These are phyloP conservation scores for Thermoascus crustaceus DNA, from an alignment of 2,329 filamentous ascomycete species.

Conservation along the genomic window DNA sequence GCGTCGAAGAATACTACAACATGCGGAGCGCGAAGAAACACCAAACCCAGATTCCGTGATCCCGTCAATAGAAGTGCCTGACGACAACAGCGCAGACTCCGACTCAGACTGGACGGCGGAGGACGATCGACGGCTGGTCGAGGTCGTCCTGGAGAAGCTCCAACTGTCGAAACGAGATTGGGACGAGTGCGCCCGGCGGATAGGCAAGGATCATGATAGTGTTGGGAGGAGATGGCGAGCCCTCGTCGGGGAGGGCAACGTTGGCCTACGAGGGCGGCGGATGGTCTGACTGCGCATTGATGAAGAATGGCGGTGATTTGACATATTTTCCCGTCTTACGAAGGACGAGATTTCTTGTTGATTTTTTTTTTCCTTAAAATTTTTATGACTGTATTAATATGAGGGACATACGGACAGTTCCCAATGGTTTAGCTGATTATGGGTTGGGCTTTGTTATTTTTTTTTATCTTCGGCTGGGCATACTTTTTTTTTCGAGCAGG, in stretches of 20 bases:
- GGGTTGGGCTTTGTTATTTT: too few species aligned
- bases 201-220: constrained; percentile 35
- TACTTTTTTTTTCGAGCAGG: too few species aligned
- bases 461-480: too few species aligned
- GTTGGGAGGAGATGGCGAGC: constrained; percentile 36
- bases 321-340: not conserved
- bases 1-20: constrained; percentile 6
- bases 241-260: constrained; percentile 36
- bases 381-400: constrained; percentile 2
- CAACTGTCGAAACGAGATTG: constrained; percentile 36
- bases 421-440: too few species aligned
- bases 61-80: constrained; percentile 28
- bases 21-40: constrained; percentile 9
- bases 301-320: constrained; percentile 17
- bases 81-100: constrained; percentile 9
- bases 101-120: constrained; percentile 28
- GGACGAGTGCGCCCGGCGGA: constrained; percentile 37
- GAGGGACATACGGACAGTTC: too few species aligned
- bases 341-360: too few species aligned
- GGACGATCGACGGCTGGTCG: constrained; percentile 36
- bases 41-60: constrained; percentile 22
- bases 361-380: constrained; percentile 4
- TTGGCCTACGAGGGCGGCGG: constrained; percentile 29
- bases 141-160: constrained; percentile 38
- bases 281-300: constrained; percentile 19